Evolutionary conservation across 768 basidiomycete genomes (phyloP).

Genomic region (Leccinum broughii): DNA sequence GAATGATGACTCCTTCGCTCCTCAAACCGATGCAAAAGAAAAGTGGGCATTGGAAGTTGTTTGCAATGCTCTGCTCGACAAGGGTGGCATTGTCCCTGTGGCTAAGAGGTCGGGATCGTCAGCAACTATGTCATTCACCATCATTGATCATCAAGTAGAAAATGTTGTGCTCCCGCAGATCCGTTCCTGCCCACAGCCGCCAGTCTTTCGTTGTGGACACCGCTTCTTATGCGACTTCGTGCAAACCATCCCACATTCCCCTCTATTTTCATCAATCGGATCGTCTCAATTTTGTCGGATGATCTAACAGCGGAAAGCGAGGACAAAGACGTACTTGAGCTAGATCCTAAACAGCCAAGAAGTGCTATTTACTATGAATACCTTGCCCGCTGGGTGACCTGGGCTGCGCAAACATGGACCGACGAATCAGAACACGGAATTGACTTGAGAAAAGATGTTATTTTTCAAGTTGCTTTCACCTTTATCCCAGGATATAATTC

Average conservation of each 20-base stretch:
- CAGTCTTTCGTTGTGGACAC: slow-evolving; percentile 64
- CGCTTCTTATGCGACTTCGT: slow-evolving; percentile 59
- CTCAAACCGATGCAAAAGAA: slow-evolving; percentile 55
- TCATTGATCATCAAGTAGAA: slow-evolving; percentile 43
- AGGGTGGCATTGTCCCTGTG: slow-evolving; percentile 76
- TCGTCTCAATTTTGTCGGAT: slow-evolving; percentile 39
- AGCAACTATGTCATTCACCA: neutral
- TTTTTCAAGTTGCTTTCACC: slow-evolving; percentile 47
- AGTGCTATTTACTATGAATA: slow-evolving; percentile 55
- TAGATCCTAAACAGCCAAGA: slow-evolving; percentile 19
- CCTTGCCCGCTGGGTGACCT: slow-evolving; percentile 69
- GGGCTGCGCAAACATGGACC: slow-evolving; percentile 51
- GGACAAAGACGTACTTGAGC: slow-evolving; percentile 19
- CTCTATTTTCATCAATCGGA: slow-evolving; percentile 45
- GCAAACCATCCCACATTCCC: slow-evolving; percentile 57
- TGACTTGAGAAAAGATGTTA: slow-evolving; percentile 47
- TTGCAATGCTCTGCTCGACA: slow-evolving; percentile 64
- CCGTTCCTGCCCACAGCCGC: slow-evolving; percentile 50
- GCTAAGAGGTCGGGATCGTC: slow-evolving; percentile 68
- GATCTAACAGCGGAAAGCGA: slow-evolving; percentile 13
- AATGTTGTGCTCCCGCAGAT: slow-evolving; percentile 46
- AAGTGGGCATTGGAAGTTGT: slow-evolving; percentile 68
- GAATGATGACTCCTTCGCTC: slow-evolving; percentile 27
- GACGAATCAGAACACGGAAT: slow-evolving; percentile 33
- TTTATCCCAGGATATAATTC: slow-evolving; percentile 42